These are phyloP conservation scores for Talaromyces sp. DNA, from an alignment of 2,329 filamentous ascomycete species.

Conservation along the genomic window DNA sequence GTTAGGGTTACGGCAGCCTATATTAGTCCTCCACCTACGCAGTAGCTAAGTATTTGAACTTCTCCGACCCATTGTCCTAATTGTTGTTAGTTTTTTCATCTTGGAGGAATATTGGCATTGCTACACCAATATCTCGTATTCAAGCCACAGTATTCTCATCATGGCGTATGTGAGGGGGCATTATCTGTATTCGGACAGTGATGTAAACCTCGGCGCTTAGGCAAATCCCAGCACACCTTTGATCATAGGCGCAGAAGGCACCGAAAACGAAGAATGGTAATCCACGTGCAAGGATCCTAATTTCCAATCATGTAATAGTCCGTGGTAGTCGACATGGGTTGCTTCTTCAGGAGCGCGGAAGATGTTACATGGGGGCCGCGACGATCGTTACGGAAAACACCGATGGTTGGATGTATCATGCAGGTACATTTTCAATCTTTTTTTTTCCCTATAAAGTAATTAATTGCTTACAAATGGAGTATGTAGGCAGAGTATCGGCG, in stretches of 20 bases:
- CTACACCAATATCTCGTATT: too few relatives aligned
- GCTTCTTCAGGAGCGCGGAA: neutral
- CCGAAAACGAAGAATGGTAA: too few relatives aligned
- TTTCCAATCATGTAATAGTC: too few relatives aligned
- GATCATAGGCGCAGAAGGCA: neutral
- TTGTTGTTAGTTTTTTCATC: too few relatives aligned
- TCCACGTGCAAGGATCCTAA: neutral
- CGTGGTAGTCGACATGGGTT: neutral
- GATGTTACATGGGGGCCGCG: constrained; percentile 10
- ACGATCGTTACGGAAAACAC: neutral
- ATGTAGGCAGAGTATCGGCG: too few relatives aligned
- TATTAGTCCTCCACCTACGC: neutral
- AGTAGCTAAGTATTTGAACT: neutral
- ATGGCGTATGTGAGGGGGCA: neutral
- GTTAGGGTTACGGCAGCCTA: neutral
- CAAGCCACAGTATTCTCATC: neutral
- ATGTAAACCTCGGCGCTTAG: neutral
- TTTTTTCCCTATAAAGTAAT: neutral
- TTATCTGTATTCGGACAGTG: neutral
- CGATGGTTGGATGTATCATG: neutral
- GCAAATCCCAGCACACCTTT: neutral
- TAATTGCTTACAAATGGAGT: neutral
- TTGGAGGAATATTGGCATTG: too few relatives aligned
- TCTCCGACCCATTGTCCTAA: too few relatives aligned
- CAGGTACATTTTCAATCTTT: neutral